Conservation (phyloP, 2,329 filamentous ascomycete species). For the Sporothrix curviconia region DNA sequence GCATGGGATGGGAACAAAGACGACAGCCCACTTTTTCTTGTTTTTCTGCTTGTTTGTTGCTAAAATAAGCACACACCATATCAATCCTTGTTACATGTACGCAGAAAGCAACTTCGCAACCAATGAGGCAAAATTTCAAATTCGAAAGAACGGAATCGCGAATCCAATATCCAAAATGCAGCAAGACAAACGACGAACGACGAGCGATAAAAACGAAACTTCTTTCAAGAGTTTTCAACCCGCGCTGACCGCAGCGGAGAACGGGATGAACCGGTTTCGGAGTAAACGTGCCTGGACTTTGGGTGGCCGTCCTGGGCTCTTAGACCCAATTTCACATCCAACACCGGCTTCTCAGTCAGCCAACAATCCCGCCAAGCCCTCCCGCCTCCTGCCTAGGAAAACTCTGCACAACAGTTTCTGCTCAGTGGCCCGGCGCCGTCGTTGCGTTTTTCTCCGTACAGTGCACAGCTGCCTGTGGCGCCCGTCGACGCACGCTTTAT, state of each 20-base stretch:
- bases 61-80: conserved; percentile 11
- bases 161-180: too few relatives aligned
- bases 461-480: too few relatives aligned
- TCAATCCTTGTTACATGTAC: background rate
- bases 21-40: background rate
- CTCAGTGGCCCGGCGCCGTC: background rate
- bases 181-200: background rate
- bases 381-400: conserved; percentile 5
- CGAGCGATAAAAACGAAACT: too few relatives aligned
- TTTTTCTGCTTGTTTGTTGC: conserved; percentile 9
- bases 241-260: too few relatives aligned
- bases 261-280: too few relatives aligned
- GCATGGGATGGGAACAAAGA: background rate
- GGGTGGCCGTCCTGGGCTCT: too few relatives aligned
- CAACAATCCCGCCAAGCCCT: background rate
- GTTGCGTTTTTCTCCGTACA: background rate
- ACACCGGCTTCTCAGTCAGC: conserved; percentile 9
- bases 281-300: too few relatives aligned
- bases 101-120: background rate
- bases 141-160: too few relatives aligned
- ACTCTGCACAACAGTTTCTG: background rate
- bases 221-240: too few relatives aligned
- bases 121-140: too few relatives aligned
- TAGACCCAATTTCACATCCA: too few relatives aligned
- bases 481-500: too few relatives aligned